These are phyloP conservation scores for Zizania latifolia DNA, from an alignment of 176 grass and related monocot species.

Conservation along the genomic window DNA sequence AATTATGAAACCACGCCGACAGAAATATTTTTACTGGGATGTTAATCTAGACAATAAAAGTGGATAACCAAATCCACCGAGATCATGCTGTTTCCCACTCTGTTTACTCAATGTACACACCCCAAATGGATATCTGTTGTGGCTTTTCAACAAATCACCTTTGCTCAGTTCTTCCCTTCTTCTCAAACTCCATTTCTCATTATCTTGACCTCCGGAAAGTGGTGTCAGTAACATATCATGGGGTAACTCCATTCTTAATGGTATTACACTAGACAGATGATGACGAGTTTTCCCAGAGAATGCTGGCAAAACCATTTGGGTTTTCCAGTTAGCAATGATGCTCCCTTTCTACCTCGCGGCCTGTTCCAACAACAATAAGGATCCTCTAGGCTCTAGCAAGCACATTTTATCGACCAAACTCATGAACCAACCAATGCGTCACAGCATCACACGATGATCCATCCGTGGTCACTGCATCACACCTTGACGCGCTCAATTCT, in stretches of 20 bases:
- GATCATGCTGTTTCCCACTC: background rate
- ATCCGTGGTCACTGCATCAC: no score
- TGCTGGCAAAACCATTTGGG: background rate
- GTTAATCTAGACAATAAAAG: background rate
- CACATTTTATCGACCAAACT: constrained; percentile 1
- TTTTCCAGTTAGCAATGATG: no score
- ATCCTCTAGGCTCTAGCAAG: background rate
- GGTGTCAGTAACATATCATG: no score
- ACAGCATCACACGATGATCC: no score
- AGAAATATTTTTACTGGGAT: background rate
- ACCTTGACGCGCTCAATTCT: no score
- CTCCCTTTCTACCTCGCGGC: background rate
- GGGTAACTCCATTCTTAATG: background rate
- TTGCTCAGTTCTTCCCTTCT: background rate
- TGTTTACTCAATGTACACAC: background rate
- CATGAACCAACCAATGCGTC: background rate
- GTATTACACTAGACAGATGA: background rate
- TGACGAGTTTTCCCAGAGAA: no score
- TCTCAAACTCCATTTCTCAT: background rate
- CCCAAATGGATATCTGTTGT: background rate
- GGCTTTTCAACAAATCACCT: background rate
- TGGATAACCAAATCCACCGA: background rate
- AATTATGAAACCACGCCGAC: background rate
- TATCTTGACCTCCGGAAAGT: background rate
- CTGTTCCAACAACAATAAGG: background rate